Conservation (phyloP, 1,284 basidiomycete species). For the Taiwanofungus camphoratus region DNA sequence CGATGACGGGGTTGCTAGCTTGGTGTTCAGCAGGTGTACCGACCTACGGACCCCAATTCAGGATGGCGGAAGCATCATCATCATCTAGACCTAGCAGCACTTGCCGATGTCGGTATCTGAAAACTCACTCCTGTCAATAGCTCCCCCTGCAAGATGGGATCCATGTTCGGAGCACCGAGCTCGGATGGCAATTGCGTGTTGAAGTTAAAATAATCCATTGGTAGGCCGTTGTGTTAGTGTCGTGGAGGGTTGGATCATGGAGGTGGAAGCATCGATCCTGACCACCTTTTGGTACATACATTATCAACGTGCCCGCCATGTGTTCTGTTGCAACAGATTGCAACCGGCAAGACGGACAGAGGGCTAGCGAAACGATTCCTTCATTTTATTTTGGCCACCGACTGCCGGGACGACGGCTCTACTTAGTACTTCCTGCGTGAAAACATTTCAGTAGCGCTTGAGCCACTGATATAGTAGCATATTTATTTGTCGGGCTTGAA, state of each 20-base stretch:
- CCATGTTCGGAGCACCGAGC: not conserved
- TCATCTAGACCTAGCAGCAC: not conserved
- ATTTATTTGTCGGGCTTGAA: no score
- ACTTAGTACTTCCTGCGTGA: no score
- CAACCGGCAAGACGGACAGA: no score
- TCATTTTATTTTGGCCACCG: no score
- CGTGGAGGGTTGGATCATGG: no score
- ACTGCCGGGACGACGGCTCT: no score
- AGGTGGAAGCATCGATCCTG: not conserved
- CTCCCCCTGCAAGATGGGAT: not conserved
- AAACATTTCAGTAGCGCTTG: no score
- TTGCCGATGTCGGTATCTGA: not conserved
- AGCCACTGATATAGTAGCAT: no score
- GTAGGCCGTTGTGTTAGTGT: no score
- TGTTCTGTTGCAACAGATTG: no score
- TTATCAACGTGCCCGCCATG: no score
- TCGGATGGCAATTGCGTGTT: not conserved
- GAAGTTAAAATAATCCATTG: constrained; percentile 7
- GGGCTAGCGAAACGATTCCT: no score
- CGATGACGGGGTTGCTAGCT: constrained; percentile 1
- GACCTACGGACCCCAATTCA: not conserved
- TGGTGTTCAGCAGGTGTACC: constrained; percentile 8
- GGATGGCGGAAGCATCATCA: not conserved
- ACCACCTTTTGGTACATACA: not conserved
- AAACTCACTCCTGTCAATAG: not conserved